Percentiles rank a stretch among this genome's conserved stretches.
Conservation (phyloP, 257 asterid genomes). For the Anisodus tanguticus region DNA sequence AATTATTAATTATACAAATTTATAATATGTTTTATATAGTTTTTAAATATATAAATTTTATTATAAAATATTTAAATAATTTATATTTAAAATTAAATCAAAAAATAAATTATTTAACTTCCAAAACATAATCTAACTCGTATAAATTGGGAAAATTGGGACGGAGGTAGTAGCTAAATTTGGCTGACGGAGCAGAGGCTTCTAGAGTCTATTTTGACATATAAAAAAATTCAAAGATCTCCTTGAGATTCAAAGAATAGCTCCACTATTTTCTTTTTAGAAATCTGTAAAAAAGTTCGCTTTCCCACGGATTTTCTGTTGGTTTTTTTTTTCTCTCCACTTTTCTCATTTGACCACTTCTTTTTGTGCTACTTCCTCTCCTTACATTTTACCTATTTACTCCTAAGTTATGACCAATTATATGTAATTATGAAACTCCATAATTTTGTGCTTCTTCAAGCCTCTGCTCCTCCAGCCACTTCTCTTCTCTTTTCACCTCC, state of each 20-base stretch:
- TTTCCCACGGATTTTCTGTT: constrained; percentile 52
- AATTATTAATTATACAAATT: too few species aligned
- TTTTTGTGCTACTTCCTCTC: constrained; percentile 27
- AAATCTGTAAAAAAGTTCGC: constrained; percentile 39
- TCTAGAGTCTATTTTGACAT: too few species aligned
- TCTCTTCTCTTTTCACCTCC: constrained; percentile 18
- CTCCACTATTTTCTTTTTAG: constrained; percentile 15
- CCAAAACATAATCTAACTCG: too few species aligned
- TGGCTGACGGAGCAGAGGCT: too few species aligned
- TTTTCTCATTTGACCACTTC: constrained; percentile 35
- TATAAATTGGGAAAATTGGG: too few species aligned
- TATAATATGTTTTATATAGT: too few species aligned
- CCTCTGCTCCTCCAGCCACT: constrained; percentile 33
- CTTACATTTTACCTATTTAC: neutral
- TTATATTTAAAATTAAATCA: too few species aligned
- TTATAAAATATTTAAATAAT: too few species aligned
- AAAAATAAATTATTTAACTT: too few species aligned
- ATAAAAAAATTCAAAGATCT: constrained; percentile 31
- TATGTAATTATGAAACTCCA: constrained; percentile 49
- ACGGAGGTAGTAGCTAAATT: too few species aligned
- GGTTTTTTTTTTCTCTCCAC: neutral
- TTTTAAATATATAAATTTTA: too few species aligned
- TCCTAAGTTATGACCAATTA: constrained; percentile 12
- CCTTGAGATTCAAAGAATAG: constrained; percentile 33
- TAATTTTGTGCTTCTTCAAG: constrained; percentile 37